Evolutionary conservation across 2,329 filamentous ascomycete species (phyloP).

Genomic region (Ophiostoma himal-ulmi): DNA sequence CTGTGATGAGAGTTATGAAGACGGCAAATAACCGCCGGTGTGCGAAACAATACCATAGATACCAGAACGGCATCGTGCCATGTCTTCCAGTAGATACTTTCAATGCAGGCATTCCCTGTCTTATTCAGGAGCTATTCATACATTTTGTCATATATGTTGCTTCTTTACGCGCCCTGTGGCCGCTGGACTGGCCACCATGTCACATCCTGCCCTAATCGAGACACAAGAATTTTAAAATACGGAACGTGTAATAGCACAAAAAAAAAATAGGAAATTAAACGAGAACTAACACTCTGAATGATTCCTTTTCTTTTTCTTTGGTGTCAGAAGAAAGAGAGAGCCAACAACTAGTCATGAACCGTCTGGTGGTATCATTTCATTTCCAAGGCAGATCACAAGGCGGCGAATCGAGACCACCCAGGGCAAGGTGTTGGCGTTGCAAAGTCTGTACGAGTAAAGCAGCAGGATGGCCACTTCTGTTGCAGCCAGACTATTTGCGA

Average conservation of each 20-base stretch:
- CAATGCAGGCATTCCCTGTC: conserved; percentile 7
- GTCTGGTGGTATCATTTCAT: background rate
- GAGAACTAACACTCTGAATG: background rate
- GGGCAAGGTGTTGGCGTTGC: background rate
- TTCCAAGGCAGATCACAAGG: conserved; percentile 8
- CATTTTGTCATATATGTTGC: conserved; percentile 2
- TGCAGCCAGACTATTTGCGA: background rate
- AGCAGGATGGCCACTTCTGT: background rate
- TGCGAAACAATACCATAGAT: background rate
- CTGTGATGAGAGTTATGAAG: background rate
- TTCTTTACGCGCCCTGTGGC: conserved; percentile 16
- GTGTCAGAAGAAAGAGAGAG: background rate
- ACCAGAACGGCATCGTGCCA: background rate
- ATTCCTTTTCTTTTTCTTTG: too few species aligned
- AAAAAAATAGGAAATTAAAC: background rate
- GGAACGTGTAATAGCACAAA: too few species aligned
- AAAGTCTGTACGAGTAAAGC: background rate
- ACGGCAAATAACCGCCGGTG: background rate
- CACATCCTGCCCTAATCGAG: background rate
- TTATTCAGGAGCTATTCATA: background rate
- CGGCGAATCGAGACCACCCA: conserved; percentile 1
- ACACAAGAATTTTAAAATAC: background rate
- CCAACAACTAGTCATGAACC: background rate
- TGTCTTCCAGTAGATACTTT: background rate
- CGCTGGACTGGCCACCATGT: background rate